Conservation (phyloP, 2,329 filamentous ascomycete genomes). For the Colletotrichum sp. region DNA sequence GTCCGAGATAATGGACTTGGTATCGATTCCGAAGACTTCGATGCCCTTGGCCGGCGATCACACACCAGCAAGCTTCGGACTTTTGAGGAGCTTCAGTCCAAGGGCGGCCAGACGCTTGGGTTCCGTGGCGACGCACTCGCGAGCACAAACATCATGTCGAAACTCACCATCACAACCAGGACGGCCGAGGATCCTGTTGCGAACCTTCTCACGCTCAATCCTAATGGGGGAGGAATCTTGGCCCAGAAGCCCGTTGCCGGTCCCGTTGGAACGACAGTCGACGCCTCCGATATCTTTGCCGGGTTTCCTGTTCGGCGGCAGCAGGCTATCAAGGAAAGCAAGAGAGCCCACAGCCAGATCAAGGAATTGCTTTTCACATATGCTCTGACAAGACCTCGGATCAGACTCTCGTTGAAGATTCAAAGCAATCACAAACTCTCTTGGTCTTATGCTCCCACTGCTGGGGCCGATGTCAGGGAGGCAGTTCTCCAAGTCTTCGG, state of each 20-base stretch:
- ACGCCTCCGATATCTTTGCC: constrained; percentile 63
- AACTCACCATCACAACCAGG: constrained; percentile 67
- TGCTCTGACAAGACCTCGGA: constrained; percentile 67
- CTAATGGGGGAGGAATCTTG: constrained; percentile 44
- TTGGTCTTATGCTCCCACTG: constrained; percentile 69
- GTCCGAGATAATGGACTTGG: constrained; percentile 78
- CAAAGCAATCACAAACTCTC: constrained; percentile 55
- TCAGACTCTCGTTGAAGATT: constrained; percentile 67
- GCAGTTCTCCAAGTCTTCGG: constrained; percentile 69
- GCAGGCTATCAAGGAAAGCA: constrained; percentile 59
- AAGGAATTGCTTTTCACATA: constrained; percentile 68
- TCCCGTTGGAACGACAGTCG: constrained; percentile 73
- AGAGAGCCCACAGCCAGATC: constrained; percentile 62
- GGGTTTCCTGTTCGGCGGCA: constrained; percentile 68
- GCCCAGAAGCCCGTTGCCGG: constrained; percentile 48
- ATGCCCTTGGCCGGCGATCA: constrained; percentile 66
- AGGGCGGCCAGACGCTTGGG: constrained; percentile 68
- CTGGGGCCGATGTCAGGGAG: constrained; percentile 56
- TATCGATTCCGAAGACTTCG: constrained; percentile 67
- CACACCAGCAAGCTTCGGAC: constrained; percentile 76
- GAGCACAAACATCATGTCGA: constrained; percentile 64
- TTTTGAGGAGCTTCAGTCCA: constrained; percentile 64
- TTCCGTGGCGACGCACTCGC: constrained; percentile 80
- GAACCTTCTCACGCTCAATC: constrained; percentile 47
- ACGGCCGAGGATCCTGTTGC: constrained; percentile 66